phyloP scores from a whole-genome alignment of 1,284 basidiomycete genomes.

The Irpex rosettiformis region DNA sequence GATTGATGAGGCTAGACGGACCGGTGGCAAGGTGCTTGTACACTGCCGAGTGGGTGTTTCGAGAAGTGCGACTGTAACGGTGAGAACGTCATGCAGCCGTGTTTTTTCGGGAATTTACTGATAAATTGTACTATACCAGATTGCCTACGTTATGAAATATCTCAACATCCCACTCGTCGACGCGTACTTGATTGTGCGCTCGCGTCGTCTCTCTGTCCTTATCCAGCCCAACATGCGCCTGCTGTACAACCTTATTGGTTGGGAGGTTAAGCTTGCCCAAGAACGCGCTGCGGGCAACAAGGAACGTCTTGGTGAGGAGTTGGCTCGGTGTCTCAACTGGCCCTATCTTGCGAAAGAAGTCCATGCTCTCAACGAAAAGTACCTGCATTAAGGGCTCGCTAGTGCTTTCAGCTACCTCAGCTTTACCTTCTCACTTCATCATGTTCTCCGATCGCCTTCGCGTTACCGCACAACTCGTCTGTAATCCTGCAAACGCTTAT shows the following conservation, averaged over 20 bases:
- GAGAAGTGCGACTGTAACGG: slow-evolving; percentile 88
- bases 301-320: slow-evolving; percentile 47
- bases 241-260: slow-evolving; percentile 90
- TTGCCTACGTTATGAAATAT: slow-evolving; percentile 97
- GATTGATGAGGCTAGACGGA: slow-evolving; percentile 83
- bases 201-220: slow-evolving; percentile 76
- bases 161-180: slow-evolving; percentile 86
- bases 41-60: slow-evolving; percentile 97
- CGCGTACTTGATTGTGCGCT: slow-evolving; percentile 88
- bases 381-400: slow-evolving; percentile 42
- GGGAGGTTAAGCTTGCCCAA: slow-evolving; percentile 83
- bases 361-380: slow-evolving; percentile 78
- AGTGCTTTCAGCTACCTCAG: neutral
- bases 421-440: neutral
- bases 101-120: neutral
- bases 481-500: neutral
- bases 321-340: slow-evolving; percentile 69
- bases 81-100: slow-evolving; percentile 34
- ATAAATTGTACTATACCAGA: slow-evolving; percentile 35
- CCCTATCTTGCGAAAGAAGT: slow-evolving; percentile 78
- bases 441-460: neutral
- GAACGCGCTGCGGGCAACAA: slow-evolving; percentile 56
- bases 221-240: slow-evolving; percentile 95
- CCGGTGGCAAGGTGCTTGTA: slow-evolving; percentile 89
- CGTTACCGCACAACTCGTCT: neutral